Base-by-base conservation (phyloP, 495 filamentous ascomycete species). In the Penicillium bialowiezense region DNA sequence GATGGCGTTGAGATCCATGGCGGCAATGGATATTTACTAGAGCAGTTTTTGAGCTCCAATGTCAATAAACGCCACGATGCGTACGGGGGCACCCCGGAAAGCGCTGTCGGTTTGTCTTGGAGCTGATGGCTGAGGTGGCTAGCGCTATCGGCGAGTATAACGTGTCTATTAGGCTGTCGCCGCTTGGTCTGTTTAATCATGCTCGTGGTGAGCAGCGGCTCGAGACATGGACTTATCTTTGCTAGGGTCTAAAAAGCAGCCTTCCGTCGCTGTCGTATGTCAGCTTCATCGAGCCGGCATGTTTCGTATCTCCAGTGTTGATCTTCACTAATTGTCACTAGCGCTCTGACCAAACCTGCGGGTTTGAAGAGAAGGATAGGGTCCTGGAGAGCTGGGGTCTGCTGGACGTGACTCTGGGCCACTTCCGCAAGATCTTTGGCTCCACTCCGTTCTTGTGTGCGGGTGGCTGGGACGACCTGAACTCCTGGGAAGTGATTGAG, bases 1-100 rank as follows among this genome's bases (percentile, higher is more conserved):
- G 78, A 83, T 51, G 77, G 78, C 3, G 71, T 82, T 3, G 80
- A 83, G 54, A 49, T 82, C 10, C 77, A 83, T 52, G 73, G 65
- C 44, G 73, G 72, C 2, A 79, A 82, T 57, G 80, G 80, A 0
- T 81, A 81, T 44, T 59, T 83, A 2, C 60, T 71, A 2, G 78
- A 80, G 43, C 76, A 81, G 48, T 82, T 83, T 52, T 60, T 76
- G 1, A 70, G 71, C 33, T 68, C 69, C 23, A 74, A 67, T n/a
- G 63, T 72, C 54, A 82, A 82, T 58, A 71, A 62, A 46, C 65
- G 79, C 1, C 73, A 64, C 2, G 80, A 83, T 58, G 57, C 43
- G 5, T 82, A 74, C 49, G 80, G 79, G 6, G 79, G 79, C 5
- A 62, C 56, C 12, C 59, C 75, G 9, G 75, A 79, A 81, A 80